Base-by-base conservation (phyloP, 805 yeast genomes). In the Pichia eremophila region DNA sequence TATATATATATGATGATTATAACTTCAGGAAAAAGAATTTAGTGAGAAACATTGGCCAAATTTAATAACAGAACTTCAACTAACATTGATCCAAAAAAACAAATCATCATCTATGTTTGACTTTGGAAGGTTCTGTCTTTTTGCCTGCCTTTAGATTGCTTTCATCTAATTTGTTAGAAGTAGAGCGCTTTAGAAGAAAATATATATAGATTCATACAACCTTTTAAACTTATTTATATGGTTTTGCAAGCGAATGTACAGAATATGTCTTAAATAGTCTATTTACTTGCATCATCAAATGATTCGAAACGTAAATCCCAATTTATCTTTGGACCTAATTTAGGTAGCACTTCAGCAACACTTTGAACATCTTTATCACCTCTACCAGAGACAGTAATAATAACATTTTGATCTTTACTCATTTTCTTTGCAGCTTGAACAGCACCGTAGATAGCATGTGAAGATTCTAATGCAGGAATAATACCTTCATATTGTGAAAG, bases 351-450 rank as follows among this genome's bases (percentile, higher is more conserved):
- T 67, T 93, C 96, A 42, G 99, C 99, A 46, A 93, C 97, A 65
- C 90, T 86, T 69, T 89, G 96, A 38, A 93, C 99, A 66, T 93
- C 99, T 72, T 93, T 93, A 66, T 93, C 99, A 70, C 99, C 99
- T 75, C 99, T 86, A 60, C 99, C 99, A 45, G 96, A 88, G 48
- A 93, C 77, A 65, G 89, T 89, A 62, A 93, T 84, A 51, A 93
- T 83, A 49, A 93, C 72, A 62, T 88, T 80, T 69, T 89, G 76
- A 55, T 85, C 96, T 54, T 81, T 75, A 25, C 75, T 63, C 83
- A 93, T 74, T 17, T 81, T 83, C 72, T 87, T 81, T 31, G 99
- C 99, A 44, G 86, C 74, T 68, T 89, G 78, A 51, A 86, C 73
- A 43, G 90, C 99, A 57, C 96, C 97, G 62, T 74, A 85, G 46